Evolutionary conservation across 2,329 filamentous ascomycete genomes (phyloP).

Genomic region (Fusarium sp.): DNA sequence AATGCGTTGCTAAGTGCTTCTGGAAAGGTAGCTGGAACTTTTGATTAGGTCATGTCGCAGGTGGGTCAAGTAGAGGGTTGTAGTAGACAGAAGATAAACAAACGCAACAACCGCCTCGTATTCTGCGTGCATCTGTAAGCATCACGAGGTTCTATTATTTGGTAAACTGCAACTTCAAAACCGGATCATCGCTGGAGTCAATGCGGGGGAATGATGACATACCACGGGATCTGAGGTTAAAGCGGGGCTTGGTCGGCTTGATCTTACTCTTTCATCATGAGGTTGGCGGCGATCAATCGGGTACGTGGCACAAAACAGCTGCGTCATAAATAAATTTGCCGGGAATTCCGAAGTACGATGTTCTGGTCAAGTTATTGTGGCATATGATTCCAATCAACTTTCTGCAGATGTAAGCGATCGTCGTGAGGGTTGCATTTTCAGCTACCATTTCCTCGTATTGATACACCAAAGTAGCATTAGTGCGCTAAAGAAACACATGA

Average conservation of each 20-base stretch:
- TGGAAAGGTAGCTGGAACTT: no score
- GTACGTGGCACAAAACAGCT: neutral
- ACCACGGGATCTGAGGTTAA: neutral
- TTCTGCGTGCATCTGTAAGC: neutral
- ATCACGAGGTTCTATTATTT: neutral
- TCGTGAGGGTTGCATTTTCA: neutral
- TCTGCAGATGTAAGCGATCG: neutral
- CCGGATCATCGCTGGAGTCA: neutral
- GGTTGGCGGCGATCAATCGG: neutral
- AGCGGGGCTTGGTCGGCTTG: neutral
- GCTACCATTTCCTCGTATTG: conserved; percentile 7
- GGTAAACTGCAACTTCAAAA: neutral
- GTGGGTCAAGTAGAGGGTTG: fast-evolving
- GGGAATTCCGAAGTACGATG: neutral
- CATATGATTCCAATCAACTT: neutral
- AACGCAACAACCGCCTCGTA: neutral
- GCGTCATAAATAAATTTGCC: neutral
- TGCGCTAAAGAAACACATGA: neutral
- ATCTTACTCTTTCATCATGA: neutral
- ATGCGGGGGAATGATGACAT: neutral
- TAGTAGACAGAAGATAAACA: no score
- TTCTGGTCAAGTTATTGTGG: no score
- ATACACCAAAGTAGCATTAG: neutral
- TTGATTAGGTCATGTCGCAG: no score
- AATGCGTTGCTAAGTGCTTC: no score